These are phyloP conservation scores for Barnettozyma sp. DNA, from an alignment of 805 yeast genomes.

Conservation along the genomic window DNA sequence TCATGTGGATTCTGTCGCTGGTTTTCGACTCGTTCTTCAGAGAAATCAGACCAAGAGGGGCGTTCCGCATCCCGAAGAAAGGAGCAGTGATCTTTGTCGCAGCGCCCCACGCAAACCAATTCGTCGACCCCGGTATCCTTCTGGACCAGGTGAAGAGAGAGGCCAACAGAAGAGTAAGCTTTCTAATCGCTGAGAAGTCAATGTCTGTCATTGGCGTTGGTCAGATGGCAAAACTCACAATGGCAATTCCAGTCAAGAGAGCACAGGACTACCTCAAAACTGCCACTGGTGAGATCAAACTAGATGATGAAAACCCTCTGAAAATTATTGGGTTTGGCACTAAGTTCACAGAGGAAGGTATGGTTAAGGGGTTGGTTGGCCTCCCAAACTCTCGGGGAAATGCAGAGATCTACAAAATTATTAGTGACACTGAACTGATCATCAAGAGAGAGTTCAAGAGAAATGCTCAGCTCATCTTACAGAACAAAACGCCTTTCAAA, in stretches of 20 bases:
- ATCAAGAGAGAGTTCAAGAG: slow-evolving; percentile 66
- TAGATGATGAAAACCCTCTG: slow-evolving; percentile 49
- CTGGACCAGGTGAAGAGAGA: slow-evolving; percentile 72
- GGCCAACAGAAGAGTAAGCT: slow-evolving; percentile 63
- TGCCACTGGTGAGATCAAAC: slow-evolving; percentile 59
- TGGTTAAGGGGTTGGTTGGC: slow-evolving; percentile 60
- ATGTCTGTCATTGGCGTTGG: slow-evolving; percentile 65
- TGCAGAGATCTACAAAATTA: slow-evolving; percentile 58
- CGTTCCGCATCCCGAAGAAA: slow-evolving; percentile 56
- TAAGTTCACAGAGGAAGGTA: slow-evolving; percentile 49
- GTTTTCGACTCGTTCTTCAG: slow-evolving; percentile 71
- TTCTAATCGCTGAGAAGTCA: slow-evolving; percentile 80
- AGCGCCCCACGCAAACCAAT: slow-evolving; percentile 96
- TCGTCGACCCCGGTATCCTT: slow-evolving; percentile 71
- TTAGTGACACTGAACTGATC: slow-evolving; percentile 63
- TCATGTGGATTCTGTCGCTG: slow-evolving; percentile 41
- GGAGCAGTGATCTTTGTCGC: slow-evolving; percentile 92
- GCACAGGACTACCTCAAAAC: slow-evolving; percentile 77
- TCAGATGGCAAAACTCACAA: slow-evolving; percentile 61
- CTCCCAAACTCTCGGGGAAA: slow-evolving; percentile 75
- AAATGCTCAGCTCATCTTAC: slow-evolving; percentile 37
- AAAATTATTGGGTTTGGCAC: slow-evolving; percentile 62
- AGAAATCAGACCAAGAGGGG: slow-evolving; percentile 84
- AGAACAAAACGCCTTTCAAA: slow-evolving; percentile 52
- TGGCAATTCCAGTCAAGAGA: slow-evolving; percentile 85